Evolutionary conservation across 208 protist genomes (phyloP).

Genomic region (Leishmania lainsoni): DNA sequence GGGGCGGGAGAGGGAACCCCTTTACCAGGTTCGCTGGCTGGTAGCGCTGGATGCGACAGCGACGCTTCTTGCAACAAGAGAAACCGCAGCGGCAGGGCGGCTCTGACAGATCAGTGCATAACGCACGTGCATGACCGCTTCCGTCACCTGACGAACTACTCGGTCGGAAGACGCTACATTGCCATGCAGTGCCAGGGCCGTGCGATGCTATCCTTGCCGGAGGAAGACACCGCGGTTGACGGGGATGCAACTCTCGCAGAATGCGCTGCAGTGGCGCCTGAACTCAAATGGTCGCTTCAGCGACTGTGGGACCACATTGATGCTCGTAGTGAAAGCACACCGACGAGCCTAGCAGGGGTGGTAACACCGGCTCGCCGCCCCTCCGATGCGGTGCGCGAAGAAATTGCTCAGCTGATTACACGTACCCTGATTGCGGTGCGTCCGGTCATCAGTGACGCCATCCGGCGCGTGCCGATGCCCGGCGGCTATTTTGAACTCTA

Average conservation of each 20-base stretch:
- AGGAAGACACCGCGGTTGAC: background rate
- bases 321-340: background rate
- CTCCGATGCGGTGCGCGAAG: constrained; percentile 51
- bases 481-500: constrained; percentile 90
- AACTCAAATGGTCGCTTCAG: constrained; percentile 76
- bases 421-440: constrained; percentile 73
- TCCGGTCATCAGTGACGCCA: constrained; percentile 33
- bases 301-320: constrained; percentile 71
- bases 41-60: background rate
- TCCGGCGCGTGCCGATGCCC: constrained; percentile 23
- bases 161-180: constrained; percentile 67
- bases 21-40: background rate
- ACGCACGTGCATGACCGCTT: constrained; percentile 49
- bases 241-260: background rate
- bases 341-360: background rate
- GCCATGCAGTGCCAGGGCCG: constrained; percentile 15
- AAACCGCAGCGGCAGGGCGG: background rate
- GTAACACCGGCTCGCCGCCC: background rate
- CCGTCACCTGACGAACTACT: constrained; percentile 94
- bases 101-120: background rate
- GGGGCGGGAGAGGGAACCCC: background rate
- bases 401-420: constrained; percentile 73
- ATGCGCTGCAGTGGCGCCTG: constrained; percentile 9
- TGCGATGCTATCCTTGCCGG: background rate
- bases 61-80: background rate